Conservation (phyloP, 345 rosid genomes). For the Pistacia integerrima region DNA sequence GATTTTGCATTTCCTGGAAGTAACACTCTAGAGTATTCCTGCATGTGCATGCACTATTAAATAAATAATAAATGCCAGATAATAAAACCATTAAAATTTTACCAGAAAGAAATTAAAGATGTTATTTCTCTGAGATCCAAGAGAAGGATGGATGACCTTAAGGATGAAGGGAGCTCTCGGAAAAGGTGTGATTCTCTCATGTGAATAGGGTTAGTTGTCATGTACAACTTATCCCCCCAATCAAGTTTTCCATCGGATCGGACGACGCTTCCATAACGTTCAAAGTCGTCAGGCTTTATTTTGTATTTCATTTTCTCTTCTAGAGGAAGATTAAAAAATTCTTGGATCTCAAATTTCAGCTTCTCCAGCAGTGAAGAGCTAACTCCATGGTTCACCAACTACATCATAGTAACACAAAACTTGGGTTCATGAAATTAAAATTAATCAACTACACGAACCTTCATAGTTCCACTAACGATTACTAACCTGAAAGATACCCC, state of each 20-base stretch:
- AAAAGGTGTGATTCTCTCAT: constrained; percentile 37
- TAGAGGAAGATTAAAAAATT: constrained; percentile 32
- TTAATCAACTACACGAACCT: too few relatives aligned
- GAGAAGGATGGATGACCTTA: constrained; percentile 26
- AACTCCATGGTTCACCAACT: constrained; percentile 46
- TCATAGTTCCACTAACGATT: not conserved
- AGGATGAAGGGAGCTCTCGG: constrained; percentile 41
- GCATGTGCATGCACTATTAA: not conserved
- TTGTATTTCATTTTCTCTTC: constrained; percentile 21
- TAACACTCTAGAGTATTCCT: constrained; percentile 36
- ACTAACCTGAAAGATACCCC: constrained; percentile 48
- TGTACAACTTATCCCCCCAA: constrained; percentile 36
- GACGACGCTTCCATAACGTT: constrained; percentile 23
- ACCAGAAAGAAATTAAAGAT: too few relatives aligned
- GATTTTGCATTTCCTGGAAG: constrained; percentile 27
- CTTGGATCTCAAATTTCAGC: constrained; percentile 28
- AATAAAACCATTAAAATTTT: too few relatives aligned
- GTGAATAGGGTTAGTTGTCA: constrained; percentile 32
- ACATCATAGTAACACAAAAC: not conserved
- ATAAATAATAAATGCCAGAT: too few relatives aligned
- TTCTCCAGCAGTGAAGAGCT: constrained; percentile 14
- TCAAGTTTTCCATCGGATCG: constrained; percentile 29
- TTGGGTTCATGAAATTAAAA: not conserved
- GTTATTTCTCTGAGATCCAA: too few relatives aligned
- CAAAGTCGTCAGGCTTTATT: constrained; percentile 4